A percentile compares a stretch with the other conserved stretches of the same genome.
Evolutionary conservation across 75 land plant species (phyloP).

Genomic region (Picea glauca): DNA sequence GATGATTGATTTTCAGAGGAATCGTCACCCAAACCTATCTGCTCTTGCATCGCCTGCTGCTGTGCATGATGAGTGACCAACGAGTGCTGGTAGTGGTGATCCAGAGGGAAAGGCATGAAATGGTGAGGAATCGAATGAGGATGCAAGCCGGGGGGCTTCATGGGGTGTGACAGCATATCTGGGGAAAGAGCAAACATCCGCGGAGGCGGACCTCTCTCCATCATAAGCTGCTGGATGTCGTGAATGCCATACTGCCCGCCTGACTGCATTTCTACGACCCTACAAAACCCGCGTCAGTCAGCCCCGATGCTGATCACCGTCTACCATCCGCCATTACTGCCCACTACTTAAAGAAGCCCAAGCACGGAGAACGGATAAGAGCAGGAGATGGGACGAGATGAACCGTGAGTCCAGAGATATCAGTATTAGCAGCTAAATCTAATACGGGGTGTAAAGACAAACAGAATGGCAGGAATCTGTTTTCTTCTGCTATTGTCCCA

Average conservation of each 20-base stretch:
- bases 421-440: neutral
- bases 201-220: neutral
- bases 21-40: neutral
- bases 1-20: too few relatives aligned
- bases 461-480: neutral
- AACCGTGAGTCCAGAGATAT: neutral
- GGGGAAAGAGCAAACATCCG: neutral
- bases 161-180: neutral
- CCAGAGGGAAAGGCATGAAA: neutral
- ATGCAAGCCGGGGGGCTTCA: neutral
- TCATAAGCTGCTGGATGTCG: slow-evolving; percentile 3
- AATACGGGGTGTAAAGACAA: neutral
- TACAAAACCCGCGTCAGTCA: neutral
- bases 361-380: neutral
- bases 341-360: neutral
- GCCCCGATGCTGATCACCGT: neutral
- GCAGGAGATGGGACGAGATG: neutral
- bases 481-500: neutral
- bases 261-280: neutral
- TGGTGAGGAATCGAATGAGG: neutral
- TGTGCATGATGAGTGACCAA: neutral
- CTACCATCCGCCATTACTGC: neutral
- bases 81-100: neutral
- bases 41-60: neutral
- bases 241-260: neutral